Evolutionary conservation across 1,284 basidiomycete genomes (phyloP).

Genomic region (Somion occarium): DNA sequence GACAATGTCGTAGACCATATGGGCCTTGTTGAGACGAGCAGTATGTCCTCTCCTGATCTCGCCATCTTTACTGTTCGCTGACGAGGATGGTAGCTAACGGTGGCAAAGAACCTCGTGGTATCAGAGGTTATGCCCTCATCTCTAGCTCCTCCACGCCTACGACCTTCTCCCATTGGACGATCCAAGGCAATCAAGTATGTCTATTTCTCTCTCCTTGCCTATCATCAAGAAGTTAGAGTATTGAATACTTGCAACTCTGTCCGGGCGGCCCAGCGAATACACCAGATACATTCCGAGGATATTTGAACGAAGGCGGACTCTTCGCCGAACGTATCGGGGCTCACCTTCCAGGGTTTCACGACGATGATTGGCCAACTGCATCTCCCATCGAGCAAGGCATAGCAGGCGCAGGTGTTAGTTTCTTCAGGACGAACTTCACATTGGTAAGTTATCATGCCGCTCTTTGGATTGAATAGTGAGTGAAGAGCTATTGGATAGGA

Average conservation of each 20-base stretch:
- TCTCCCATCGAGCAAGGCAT: conserved; percentile 31
- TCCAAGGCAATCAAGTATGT: conserved; percentile 49
- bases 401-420: conserved; percentile 42
- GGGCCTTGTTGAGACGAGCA: conserved; percentile 45
- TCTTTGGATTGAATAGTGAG: background rate
- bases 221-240: no score
- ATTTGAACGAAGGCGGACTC: conserved; percentile 50
- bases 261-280: conserved; percentile 40
- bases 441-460: conserved; percentile 26
- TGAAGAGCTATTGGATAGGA: conserved; percentile 17
- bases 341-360: conserved; percentile 47
- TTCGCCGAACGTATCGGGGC: conserved; percentile 48
- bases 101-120: conserved; percentile 49
- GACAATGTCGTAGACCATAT: conserved; percentile 36
- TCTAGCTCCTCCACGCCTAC: conserved; percentile 25
- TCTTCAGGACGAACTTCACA: conserved; percentile 47
- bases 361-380: conserved; percentile 35
- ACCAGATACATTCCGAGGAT: conserved; percentile 43
- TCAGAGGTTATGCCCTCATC: conserved; percentile 41
- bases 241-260: background rate
- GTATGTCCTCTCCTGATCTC: conserved; percentile 24
- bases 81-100: conserved; percentile 37
- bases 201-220: background rate
- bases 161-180: conserved; percentile 40
- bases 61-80: background rate